Evolutionary conservation across 2,329 filamentous ascomycete species (phyloP), one percentile per base, ranked within the genome.

Genomic region (Mollisia scopiformis): DNA sequence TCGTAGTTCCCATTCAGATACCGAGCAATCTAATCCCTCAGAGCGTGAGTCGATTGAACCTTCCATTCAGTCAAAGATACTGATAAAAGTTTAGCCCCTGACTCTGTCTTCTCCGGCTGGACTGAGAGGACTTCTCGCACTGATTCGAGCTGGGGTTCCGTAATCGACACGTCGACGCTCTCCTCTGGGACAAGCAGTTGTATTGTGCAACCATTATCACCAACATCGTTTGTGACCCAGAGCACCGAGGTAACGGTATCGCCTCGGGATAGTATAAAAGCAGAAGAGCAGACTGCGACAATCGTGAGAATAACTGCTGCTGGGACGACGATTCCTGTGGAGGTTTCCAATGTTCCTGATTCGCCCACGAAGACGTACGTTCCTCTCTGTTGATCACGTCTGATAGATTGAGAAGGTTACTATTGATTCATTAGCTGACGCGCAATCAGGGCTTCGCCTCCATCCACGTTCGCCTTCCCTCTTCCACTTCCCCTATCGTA

Each of bases 101-200:
- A 80, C 55, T 82, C 81, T 4, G 74, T 78, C 2, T 69, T 79
- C 31, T 82, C 80, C 0, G 79, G 75, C 64, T 77, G 77, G 72
- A 81, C 80, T 21, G 75, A 77, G 19, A 69, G 60, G 47, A 69
- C 69, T 33, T 72, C 68, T 11, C 72, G 73, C 16, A 73, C 72
- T 13, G 74, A 73, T 7, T 74, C 75, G 10, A 73, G 72, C 19
- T 74, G 71, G 51, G 69, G 69, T 3, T 75, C 75, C 5, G 61
- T 69, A 10, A 63, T 69, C 14, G 74, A 76, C 41, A 68, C 70
- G 21, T 41, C 31, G 3, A 4, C 41, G 28, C 63, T 62, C 23
- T 50, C 65, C 13, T 49, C 31, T 3, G 2, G 30, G 39, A 64
- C 61, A 21, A 50, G 66, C 14, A 62, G 47, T 11, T 73, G 73